A percentile compares a stretch with the other conserved stretches of the same genome.
These are phyloP conservation scores for Trypanosoma avium DNA, from an alignment of 208 protist genomes.

Conservation along the genomic window DNA sequence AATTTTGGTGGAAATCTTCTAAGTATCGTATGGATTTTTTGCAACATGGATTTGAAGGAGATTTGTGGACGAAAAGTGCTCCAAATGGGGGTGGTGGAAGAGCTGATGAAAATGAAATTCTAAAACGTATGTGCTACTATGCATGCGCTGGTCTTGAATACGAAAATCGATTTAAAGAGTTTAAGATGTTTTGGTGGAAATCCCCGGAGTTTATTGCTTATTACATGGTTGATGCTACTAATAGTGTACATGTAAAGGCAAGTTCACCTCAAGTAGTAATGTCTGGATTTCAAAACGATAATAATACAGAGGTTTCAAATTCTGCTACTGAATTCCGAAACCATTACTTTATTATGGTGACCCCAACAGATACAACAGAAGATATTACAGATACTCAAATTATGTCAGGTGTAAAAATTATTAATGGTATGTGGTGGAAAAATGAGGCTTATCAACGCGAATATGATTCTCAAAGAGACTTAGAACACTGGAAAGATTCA, in stretches of 20 bases:
- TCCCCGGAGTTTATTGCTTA: conserved; percentile 29
- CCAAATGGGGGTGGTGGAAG: conserved; percentile 8
- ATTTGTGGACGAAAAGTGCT: conserved; percentile 28
- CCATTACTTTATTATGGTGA: conserved; percentile 17
- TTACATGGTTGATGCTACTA: conserved; percentile 22
- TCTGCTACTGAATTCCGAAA: not conserved
- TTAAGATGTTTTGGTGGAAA: conserved; percentile 36
- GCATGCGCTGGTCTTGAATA: conserved; percentile 16
- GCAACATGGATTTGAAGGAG: conserved; percentile 29
- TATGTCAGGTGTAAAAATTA: conserved; percentile 12
- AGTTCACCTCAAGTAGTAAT: conserved; percentile 16
- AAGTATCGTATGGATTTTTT: conserved; percentile 34
- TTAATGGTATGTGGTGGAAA: conserved; percentile 28
- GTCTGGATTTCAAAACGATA: conserved; percentile 1
- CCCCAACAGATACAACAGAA: conserved; percentile 20
- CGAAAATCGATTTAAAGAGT: conserved; percentile 21
- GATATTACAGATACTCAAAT: conserved; percentile 30
- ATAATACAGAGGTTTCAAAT: not conserved
- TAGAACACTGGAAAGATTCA: conserved; percentile 34
- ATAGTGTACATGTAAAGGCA: conserved; percentile 23
- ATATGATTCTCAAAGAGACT: conserved; percentile 18
- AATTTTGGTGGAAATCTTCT: conserved; percentile 37
- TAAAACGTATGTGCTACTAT: conserved; percentile 23
- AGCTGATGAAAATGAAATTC: conserved; percentile 10
- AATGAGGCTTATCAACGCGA: conserved; percentile 19